Evolutionary conservation across 2,329 filamentous ascomycete species (phyloP).

Genomic region (Elsinoe ampelina): DNA sequence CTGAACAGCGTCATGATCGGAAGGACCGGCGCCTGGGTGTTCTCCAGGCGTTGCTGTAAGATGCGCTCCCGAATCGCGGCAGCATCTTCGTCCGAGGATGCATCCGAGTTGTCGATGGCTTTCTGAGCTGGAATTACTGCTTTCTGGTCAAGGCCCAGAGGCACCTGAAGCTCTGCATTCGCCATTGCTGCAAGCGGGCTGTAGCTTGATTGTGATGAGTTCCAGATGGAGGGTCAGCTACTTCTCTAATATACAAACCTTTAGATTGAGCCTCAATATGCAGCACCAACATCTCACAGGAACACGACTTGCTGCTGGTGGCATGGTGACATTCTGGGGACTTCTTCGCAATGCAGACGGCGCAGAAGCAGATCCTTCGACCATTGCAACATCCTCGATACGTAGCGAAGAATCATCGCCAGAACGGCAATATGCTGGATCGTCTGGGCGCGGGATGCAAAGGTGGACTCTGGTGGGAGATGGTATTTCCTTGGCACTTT

Average conservation of each 20-base stretch:
- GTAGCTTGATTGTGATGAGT: neutral
- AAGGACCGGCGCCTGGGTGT: slow-evolving; percentile 14
- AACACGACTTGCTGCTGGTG: neutral
- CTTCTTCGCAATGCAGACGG: neutral
- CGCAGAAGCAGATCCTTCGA: neutral
- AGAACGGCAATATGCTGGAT: neutral
- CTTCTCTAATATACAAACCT: neutral
- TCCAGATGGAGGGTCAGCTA: neutral
- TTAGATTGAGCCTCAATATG: neutral
- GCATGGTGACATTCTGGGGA: neutral
- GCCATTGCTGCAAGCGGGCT: neutral
- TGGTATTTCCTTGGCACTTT: neutral
- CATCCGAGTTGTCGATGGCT: neutral
- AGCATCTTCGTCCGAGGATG: neutral
- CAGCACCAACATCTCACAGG: neutral
- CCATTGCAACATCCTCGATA: neutral
- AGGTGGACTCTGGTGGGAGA: neutral
- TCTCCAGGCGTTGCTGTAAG: neutral
- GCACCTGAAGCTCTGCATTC: neutral
- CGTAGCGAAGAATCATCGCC: neutral
- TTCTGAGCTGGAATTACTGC: neutral
- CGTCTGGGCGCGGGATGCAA: neutral
- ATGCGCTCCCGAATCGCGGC: neutral
- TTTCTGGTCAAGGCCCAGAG: neutral
- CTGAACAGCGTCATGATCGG: neutral